These are phyloP conservation scores for Curvularia verruculosa DNA, from an alignment of 2,329 filamentous ascomycete genomes.

Conservation along the genomic window DNA sequence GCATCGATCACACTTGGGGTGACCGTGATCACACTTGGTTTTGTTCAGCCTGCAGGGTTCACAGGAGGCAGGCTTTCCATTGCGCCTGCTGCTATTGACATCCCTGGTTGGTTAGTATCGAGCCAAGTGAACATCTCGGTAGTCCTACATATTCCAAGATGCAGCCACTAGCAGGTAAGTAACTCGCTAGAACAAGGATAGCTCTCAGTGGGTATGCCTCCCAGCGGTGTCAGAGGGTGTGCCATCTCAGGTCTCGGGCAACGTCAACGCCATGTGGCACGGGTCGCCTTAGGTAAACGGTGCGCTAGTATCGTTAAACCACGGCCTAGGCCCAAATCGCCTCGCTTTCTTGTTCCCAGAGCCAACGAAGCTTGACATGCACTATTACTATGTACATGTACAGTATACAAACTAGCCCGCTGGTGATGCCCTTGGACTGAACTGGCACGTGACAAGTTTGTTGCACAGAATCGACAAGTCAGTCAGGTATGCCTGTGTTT, in stretches of 20 bases:
- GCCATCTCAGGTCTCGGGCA: not conserved
- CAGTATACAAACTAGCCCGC: not conserved
- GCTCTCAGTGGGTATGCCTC: not conserved
- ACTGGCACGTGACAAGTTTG: not conserved
- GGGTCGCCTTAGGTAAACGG: not conserved
- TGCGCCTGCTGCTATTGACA: conserved; percentile 36
- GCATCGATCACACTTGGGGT: conserved; percentile 43
- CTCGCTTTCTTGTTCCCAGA: not conserved
- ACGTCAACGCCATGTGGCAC: not conserved
- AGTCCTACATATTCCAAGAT: conserved; percentile 6
- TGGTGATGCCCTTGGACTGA: not conserved
- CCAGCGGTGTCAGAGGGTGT: not conserved
- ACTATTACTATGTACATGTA: not conserved
- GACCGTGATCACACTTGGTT: conserved; percentile 42
- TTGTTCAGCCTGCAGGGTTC: conserved; percentile 45
- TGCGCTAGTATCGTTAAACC: conserved; percentile 2
- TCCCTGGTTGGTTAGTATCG: conserved; percentile 26
- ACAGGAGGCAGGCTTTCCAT: conserved; percentile 43
- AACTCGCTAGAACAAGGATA: not conserved
- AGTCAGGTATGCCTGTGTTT: too few species aligned
- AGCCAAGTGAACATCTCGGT: not conserved
- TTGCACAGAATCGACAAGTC: too few species aligned
- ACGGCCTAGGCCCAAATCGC: not conserved
- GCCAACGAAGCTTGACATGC: not conserved
- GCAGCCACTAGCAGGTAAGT: not conserved